phyloP scores from a whole-genome alignment of 2,329 filamentous ascomycete species.

The Sporothrix sp. region DNA sequence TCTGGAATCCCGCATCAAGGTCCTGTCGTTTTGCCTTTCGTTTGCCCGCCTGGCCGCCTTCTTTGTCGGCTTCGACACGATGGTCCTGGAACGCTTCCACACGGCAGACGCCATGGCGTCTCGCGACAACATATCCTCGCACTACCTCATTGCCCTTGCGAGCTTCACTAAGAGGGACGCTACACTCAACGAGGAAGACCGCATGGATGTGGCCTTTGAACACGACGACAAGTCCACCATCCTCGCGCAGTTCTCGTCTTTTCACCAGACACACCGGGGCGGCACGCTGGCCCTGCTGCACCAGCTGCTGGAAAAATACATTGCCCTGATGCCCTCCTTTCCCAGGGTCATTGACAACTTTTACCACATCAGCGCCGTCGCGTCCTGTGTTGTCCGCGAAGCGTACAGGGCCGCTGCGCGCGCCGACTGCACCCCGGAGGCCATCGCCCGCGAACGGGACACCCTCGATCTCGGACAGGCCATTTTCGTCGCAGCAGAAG shows the following conservation, averaged over 20 bases:
- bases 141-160: conserved; percentile 38
- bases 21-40: conserved; percentile 29
- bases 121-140: conserved; percentile 33
- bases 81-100: conserved; percentile 23
- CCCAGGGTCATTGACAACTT: conserved; percentile 40
- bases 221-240: conserved; percentile 29
- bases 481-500: conserved; percentile 23
- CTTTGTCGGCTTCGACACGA: conserved; percentile 42
- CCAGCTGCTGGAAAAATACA: conserved; percentile 33
- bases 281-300: conserved; percentile 35
- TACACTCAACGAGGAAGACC: conserved; percentile 22
- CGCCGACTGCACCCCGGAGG: conserved; percentile 5
- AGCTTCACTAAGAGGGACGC: conserved; percentile 25
- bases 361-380: conserved; percentile 28
- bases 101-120: conserved; percentile 24
- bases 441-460: conserved; percentile 9
- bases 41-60: conserved; percentile 43
- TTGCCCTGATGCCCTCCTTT: conserved; percentile 32
- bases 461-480: conserved; percentile 9
- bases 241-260: conserved; percentile 34
- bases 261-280: conserved; percentile 22
- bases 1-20: conserved; percentile 24
- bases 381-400: conserved; percentile 26
- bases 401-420: conserved; percentile 19
- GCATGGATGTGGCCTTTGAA: not conserved